Conservation (phyloP, 306 rosid species). For the Canavalia gladiata region DNA sequence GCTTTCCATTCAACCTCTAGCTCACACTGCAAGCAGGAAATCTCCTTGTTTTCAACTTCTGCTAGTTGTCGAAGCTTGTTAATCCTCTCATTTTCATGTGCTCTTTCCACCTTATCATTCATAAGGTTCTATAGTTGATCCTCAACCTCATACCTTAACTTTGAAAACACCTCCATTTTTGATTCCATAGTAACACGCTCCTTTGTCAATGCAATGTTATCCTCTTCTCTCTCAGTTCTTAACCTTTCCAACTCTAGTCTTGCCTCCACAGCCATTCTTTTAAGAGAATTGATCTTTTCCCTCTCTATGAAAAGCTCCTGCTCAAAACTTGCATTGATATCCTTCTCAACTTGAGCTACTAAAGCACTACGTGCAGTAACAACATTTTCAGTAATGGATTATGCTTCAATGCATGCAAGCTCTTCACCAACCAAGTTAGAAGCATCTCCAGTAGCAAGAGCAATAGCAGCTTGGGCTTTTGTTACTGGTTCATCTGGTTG, state of each 20-base stretch:
- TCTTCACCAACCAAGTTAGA: slow-evolving; percentile 90
- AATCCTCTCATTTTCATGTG: slow-evolving; percentile 84
- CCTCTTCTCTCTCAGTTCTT: slow-evolving; percentile 75
- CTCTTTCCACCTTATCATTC: slow-evolving; percentile 80
- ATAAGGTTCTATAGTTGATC: slow-evolving; percentile 81
- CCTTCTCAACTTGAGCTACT: slow-evolving; percentile 94
- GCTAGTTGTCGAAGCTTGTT: slow-evolving; percentile 82
- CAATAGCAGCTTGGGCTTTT: slow-evolving; percentile 97
- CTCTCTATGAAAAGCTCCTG: slow-evolving; percentile 81
- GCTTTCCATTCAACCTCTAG: slow-evolving; percentile 98
- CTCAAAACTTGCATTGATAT: slow-evolving; percentile 84
- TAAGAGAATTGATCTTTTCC: slow-evolving; percentile 82
- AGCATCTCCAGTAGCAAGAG: slow-evolving; percentile 96
- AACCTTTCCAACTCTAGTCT: slow-evolving; percentile 80
- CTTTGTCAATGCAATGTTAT: slow-evolving; percentile 68
- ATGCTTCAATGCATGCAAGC: slow-evolving; percentile 98
- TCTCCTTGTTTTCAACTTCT: slow-evolving; percentile 84
- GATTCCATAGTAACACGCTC: slow-evolving; percentile 86
- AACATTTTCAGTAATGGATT: slow-evolving; percentile 90
- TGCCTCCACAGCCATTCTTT: slow-evolving; percentile 94
- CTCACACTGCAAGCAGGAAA: slow-evolving; percentile 86
- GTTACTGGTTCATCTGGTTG: slow-evolving; percentile 97
- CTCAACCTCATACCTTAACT: slow-evolving; percentile 85
- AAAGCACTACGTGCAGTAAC: slow-evolving; percentile 94
- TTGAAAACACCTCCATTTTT: slow-evolving; percentile 86